Percentiles rank a stretch among this genome's conserved stretches.
These are phyloP conservation scores for Vararia minispora DNA, from an alignment of 768 basidiomycete genomes.

Conservation along the genomic window DNA sequence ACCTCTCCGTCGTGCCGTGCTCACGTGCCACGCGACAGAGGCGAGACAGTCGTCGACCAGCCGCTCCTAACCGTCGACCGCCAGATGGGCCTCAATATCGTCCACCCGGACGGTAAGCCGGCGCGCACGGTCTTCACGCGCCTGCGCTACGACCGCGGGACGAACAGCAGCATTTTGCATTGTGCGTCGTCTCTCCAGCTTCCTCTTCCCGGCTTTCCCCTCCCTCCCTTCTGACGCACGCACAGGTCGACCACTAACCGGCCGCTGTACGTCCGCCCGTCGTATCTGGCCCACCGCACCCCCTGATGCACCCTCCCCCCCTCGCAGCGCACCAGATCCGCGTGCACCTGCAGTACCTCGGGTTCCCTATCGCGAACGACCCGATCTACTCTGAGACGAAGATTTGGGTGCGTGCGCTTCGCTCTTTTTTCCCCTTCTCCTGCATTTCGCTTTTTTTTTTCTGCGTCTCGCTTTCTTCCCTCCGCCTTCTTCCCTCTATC, in stretches of 20 bases:
- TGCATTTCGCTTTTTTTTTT: no score
- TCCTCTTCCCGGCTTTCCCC: conserved; percentile 4
- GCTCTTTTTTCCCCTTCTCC: not conserved
- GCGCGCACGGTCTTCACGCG: conserved; percentile 85
- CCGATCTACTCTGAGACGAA: conserved; percentile 77
- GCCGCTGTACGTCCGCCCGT: conserved; percentile 59
- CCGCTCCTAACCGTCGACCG: conserved; percentile 87
- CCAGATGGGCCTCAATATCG: conserved; percentile 94
- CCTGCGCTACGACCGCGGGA: conserved; percentile 67
- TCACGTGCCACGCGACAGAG: conserved; percentile 29
- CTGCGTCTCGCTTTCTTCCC: no score
- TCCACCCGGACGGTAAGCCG: conserved; percentile 90
- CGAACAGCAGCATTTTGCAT: conserved; percentile 77
- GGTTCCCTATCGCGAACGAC: conserved; percentile 90
- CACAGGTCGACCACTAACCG: conserved; percentile 78
- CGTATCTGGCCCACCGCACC: not conserved
- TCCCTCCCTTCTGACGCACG: conserved; percentile 6
- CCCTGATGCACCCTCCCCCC: not conserved
- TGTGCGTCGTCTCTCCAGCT: conserved; percentile 36
- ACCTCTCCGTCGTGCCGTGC: no score
- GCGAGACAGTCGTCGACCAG: conserved; percentile 73
- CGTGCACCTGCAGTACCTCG: conserved; percentile 92
- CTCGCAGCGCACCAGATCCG: conserved; percentile 86
- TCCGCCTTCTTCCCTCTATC: conserved; percentile 3
- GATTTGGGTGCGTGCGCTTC: conserved; percentile 53